Base-by-base conservation (phyloP, 805 yeast genomes). In the Danielia oregonensis region DNA sequence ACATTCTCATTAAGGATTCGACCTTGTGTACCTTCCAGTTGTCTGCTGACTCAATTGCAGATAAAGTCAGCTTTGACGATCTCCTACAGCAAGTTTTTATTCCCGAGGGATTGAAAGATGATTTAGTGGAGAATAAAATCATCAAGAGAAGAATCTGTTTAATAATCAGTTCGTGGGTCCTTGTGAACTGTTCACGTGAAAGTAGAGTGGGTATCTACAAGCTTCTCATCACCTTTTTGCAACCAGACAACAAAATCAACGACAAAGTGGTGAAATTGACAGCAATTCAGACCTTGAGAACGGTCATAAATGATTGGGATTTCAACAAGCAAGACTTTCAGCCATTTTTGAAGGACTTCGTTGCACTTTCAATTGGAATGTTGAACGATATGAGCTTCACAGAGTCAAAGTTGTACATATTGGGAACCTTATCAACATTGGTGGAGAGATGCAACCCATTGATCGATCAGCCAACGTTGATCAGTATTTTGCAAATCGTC, bases 181-280 rank as follows among this genome's bases (percentile, higher is more conserved):
- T 79, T 0, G 72, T 85, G 3, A 72, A 80, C 43, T 76, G 86
- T 45, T 72, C 81, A 7, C 64, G 74, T 14, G 76, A 72, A 24
- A 76, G 81, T 32, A 61, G 86, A 37, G 61, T 69, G 15, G 57
- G 65, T 16, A 71, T 85, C 16, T 91, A 84, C 54, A 64, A 71
- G 32, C 65, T 85, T 26, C 64, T 87, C 17, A 41, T 70, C 13
- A 57, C 59, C 25, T 60, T 79, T n/a, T 54, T 87, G 43, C 59
- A 70, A 9, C 43, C 65, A 3, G 66, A 70, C 24, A 60, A 68
- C 21, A 56, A 66, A 17, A 46, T 53, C 18, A 75, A 79, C 44
- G 97, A 93, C 55, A 69, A 72, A 35, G 95, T 91, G n/a, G 95
- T 93, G 2, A 73, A 72, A 46, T 55, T 93, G 15, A 77, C 94